Evolutionary conservation across 1,284 basidiomycete genomes (phyloP).

Genomic region (Rhodotorula sp.): DNA sequence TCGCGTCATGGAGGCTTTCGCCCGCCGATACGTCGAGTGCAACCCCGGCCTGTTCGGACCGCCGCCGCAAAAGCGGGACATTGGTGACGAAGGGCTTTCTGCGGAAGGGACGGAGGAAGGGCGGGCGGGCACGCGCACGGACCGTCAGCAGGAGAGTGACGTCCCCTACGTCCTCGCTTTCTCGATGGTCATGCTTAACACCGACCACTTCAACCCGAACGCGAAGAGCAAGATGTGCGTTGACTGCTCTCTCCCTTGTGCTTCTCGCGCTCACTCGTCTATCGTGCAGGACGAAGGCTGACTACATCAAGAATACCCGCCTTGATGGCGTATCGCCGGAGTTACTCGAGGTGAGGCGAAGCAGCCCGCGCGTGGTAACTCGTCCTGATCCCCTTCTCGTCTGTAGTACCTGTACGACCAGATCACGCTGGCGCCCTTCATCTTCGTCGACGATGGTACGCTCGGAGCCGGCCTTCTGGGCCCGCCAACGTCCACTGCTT

Average conservation of each 20-base stretch:
- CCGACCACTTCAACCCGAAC: constrained; percentile 95
- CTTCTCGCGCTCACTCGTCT: not conserved
- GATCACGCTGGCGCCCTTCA: constrained; percentile 89
- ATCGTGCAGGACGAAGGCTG: constrained; percentile 61
- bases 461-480: not conserved
- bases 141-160: constrained; percentile 22
- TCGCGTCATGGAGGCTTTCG: constrained; percentile 93
- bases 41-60: constrained; percentile 71
- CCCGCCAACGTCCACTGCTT: not conserved
- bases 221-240: constrained; percentile 89
- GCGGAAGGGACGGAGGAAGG: constrained; percentile 1
- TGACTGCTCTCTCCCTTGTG: not conserved
- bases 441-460: constrained; percentile 83
- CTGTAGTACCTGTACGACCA: constrained; percentile 91
- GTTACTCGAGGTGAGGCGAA: constrained; percentile 70
- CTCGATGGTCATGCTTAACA: constrained; percentile 96
- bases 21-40: constrained; percentile 75
- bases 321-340: constrained; percentile 80
- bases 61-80: constrained; percentile 10
- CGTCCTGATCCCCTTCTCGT: not conserved
- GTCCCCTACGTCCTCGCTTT: constrained; percentile 90
- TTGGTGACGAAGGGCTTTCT: not conserved
- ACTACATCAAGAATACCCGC: constrained; percentile 86
- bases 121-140: not conserved
- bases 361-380: constrained; percentile 14